Base-by-base conservation (phyloP, 129 eudicot species). In the Erigeron canadensis region DNA sequence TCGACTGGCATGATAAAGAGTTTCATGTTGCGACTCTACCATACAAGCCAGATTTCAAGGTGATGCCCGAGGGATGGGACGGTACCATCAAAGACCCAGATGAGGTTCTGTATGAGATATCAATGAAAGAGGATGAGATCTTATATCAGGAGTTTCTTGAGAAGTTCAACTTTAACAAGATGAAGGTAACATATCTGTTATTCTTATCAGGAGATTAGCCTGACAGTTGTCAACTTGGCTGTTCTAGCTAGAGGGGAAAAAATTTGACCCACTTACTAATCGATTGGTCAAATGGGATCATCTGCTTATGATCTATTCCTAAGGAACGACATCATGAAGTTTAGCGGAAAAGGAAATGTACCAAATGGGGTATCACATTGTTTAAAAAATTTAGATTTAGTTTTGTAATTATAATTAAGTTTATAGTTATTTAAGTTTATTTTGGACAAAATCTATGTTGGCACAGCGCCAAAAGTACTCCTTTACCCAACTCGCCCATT, bases 1-100 rank as follows among this genome's bases (percentile, higher is more conserved):
- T 94, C 40, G 77, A 58, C 12, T 87, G 82, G 44, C 96, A 89
- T 76, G 98, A 94, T 76, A 84, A 96, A 75, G 99, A 94, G 69
- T 94, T 85, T 65, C 99, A 94, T 42, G 99, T 94, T 18, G 97
- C 97, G 2, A 55, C 96, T 63, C 80, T 94, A 64, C 97, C 97
- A 21, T 77, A 94, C 82, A 90, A 90, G 59, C 97, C 99, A 15
- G 91, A 94, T 45, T 90, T 94, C 76, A 94, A 84, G 73, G 96
- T 94, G 71, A 94, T 94, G 99, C 99, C 99, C 0, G 99, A 94
- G 81, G 96, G 90, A 46, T 94, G 99, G 99, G 99, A 94, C 77
- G 97, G 99, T 41, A 86, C 91, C 4, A 90, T 94, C 16, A 78
- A 87, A 68, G 99, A 94, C 73, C 99, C 89, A 23, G 99, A 94